Evolutionary conservation across 2,329 filamentous ascomycete species (phyloP), one percentile per base, ranked within the genome.

Genomic region (Aspergillus neoniger): DNA sequence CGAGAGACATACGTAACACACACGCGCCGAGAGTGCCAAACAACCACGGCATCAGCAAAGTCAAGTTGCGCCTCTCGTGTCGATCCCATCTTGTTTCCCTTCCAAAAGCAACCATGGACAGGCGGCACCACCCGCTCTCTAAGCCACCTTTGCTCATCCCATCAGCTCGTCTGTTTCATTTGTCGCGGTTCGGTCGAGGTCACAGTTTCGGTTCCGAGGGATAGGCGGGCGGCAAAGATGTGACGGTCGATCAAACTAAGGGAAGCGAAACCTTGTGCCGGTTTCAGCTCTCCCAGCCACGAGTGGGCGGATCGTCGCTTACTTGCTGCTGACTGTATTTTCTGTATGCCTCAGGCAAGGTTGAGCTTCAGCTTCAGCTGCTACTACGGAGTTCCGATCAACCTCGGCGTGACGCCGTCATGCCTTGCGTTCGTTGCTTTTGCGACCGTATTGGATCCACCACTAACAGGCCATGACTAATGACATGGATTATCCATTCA

Each of bases 101-200:
- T 28, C 14, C 50, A 15, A 36, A 44, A 55, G 41, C 53, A 36
- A 44, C 44, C 53, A 32, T 30, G 23, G 32, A 43, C 53, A 39
- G 17, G 53, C 53, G 53, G 43, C 53, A 47, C 39, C 21, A 21
- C 25, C 43, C 25, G 25, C 39, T 39, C 38, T 36, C 32, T 14
- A 36, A 55, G 52, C 52, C 52, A 32, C 32, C 32, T 12, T 36
- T 36, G 32, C 32, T 36, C 39, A 44, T 30, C 28, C 52, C 38
- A 30, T 19, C 28, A 9, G 14, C 57, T 59, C 57, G 50, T 54
- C 28, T 55, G 57, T 59, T 55, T 59, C 57, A 55, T 59, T 59
- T 49, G 43, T 55, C 50, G 57, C 50, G 32, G 12, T 14, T 36
- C 32, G n/a, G 53, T 30, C 53, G 23, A 43, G 53, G 30, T 19